Evolutionary conservation across 2,329 filamentous ascomycete species (phyloP), one percentile per base, ranked within the genome.

Genomic region (Clonostachys rosea): DNA sequence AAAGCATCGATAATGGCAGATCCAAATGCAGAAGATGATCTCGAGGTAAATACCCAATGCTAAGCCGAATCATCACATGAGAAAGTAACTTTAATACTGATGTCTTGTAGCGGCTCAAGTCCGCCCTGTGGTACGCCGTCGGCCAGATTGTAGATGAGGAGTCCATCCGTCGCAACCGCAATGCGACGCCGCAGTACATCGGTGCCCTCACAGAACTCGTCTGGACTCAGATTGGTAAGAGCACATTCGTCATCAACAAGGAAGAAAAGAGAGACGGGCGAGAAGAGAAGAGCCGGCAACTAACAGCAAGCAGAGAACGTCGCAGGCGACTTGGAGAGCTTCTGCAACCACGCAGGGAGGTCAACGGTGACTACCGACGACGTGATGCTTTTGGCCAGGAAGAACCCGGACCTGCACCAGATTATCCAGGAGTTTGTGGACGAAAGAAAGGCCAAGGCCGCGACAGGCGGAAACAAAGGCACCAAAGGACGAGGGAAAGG

Each of bases 131-230:
- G 90, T 86, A 86, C 59, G 81, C 84, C 20, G 81, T 95, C 50
- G 89, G 89, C 54, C 87, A 90, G 62, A 92, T 95, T 50, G 88
- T 96, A 53, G 92, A 97, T 63, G 84, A 92, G 54, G 87, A 95
- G 62, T 86, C 84, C 11, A 52, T 70, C 33, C 56, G 57, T 14
- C 62, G 66, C 46, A 67, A 88, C 60, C 79, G 89, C 53, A 96
- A 95, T 65, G 89, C 91, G 7, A 96, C 92, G 24, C 89, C 89
- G 2, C 90, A 95, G 60, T 96, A 95, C 65, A 95, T 95, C 55
- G 90, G 86, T 9, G 86, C 87, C 0, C 66, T 95, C 60, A 94
- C 89, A 1, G 91, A 96, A 65, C 80, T 95, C 65, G 86, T 92
- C 8, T 96, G 89, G 83, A 79, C 84, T 2, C 91, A 95, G 56